These are phyloP conservation scores for Chytridium lagenaria DNA, from an alignment of 371 early-diverging fungal species.

Conservation along the genomic window DNA sequence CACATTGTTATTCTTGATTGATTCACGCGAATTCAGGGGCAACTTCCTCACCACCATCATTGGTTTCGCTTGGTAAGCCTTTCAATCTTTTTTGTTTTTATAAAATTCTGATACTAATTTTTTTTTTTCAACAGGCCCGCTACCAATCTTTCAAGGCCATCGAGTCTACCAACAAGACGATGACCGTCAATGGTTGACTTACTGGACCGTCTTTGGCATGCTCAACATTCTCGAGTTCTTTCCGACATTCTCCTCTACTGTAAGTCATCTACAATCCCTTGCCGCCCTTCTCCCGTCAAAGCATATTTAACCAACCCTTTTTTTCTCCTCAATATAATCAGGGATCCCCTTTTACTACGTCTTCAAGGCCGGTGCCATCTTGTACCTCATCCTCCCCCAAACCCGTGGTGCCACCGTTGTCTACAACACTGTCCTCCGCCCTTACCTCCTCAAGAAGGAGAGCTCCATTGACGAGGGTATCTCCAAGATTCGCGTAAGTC, in stretches of 20 bases:
- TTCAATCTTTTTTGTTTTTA: too few relatives aligned
- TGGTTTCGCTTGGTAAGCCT: slow-evolving; percentile 82
- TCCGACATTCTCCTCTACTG: slow-evolving; percentile 74
- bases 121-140: too few relatives aligned
- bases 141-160: slow-evolving; percentile 92
- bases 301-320: neutral
- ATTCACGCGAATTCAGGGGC: slow-evolving; percentile 23
- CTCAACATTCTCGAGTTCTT: slow-evolving; percentile 86
- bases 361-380: slow-evolving; percentile 84
- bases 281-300: neutral
- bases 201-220: slow-evolving; percentile 79
- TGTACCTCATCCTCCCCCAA: slow-evolving; percentile 84
- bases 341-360: slow-evolving; percentile 84
- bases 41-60: slow-evolving; percentile 68
- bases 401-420: slow-evolving; percentile 68
- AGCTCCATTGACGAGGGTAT: slow-evolving; percentile 46
- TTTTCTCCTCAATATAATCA: neutral
- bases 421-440: slow-evolving; percentile 63
- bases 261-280: neutral
- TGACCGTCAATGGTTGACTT: slow-evolving; percentile 83
- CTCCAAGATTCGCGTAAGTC: slow-evolving; percentile 43
- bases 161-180: slow-evolving; percentile 79
- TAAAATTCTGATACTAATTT: too few relatives aligned
- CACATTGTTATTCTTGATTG: neutral
- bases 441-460: slow-evolving; percentile 59